phyloP scores from a whole-genome alignment of 768 basidiomycete genomes.

The Favolaschia claudopus region DNA sequence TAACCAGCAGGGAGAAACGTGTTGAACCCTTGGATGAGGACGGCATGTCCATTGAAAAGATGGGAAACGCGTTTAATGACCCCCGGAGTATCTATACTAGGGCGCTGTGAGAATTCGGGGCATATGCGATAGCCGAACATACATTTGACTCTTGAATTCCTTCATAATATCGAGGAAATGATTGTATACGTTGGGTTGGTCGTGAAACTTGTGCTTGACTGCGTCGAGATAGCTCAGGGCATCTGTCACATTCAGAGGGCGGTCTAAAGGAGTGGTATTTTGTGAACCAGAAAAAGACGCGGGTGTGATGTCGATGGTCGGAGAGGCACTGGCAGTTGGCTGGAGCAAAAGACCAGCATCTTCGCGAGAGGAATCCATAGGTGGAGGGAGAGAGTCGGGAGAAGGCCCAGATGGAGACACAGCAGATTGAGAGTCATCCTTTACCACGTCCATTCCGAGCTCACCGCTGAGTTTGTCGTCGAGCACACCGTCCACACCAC shows the following conservation, averaged over 20 bases:
- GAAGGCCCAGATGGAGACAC: neutral
- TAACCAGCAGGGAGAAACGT: slow-evolving; percentile 96
- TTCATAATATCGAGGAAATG: slow-evolving; percentile 97
- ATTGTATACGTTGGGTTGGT: slow-evolving; percentile 96
- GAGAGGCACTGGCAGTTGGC: slow-evolving; percentile 12
- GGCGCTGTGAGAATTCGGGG: slow-evolving; percentile 42
- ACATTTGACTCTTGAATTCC: slow-evolving; percentile 96
- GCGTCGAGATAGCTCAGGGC: slow-evolving; percentile 92
- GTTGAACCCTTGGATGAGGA: slow-evolving; percentile 97
- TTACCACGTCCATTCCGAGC: no score
- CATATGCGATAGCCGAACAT: slow-evolving; percentile 38
- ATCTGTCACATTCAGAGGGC: slow-evolving; percentile 94
- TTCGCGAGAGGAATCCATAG: slow-evolving; percentile 11
- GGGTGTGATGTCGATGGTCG: neutral
- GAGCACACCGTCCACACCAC: no score
- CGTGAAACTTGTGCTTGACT: slow-evolving; percentile 89
- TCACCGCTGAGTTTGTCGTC: no score
- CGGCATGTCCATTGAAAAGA: slow-evolving; percentile 89
- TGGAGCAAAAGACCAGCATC: slow-evolving; percentile 22
- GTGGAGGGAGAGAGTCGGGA: neutral
- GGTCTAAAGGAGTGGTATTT: slow-evolving; percentile 42
- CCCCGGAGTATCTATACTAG: slow-evolving; percentile 95
- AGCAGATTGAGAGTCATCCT: no score
- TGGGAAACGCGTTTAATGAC: slow-evolving; percentile 95
- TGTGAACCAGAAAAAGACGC: slow-evolving; percentile 35